A percentile compares a stretch with the other conserved stretches of the same genome.
phyloP scores from a whole-genome alignment of 768 basidiomycete genomes.

The Leccinum boreale region DNA sequence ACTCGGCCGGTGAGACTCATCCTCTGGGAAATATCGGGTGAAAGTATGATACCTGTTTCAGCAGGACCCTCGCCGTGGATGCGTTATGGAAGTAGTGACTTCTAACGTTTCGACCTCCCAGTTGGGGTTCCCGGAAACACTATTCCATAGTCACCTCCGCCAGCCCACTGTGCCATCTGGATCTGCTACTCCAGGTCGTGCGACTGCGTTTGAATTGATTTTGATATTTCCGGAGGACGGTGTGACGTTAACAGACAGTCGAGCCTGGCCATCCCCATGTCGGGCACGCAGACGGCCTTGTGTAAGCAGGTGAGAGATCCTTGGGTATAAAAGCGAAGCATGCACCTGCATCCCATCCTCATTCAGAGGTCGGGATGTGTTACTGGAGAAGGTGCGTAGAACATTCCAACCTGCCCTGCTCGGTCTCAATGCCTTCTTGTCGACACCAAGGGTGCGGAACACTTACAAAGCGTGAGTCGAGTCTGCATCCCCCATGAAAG shows the following conservation, averaged over 20 bases:
- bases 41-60: constrained; percentile 32
- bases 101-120: constrained; percentile 30
- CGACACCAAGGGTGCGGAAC: constrained; percentile 49
- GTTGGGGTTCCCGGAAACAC: constrained; percentile 24
- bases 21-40: constrained; percentile 22
- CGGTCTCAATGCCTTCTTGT: constrained; percentile 17
- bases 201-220: constrained; percentile 27
- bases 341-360: background rate
- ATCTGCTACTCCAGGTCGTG: constrained; percentile 27
- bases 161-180: constrained; percentile 12
- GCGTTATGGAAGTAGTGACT: constrained; percentile 26
- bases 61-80: constrained; percentile 27
- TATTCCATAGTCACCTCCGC: constrained; percentile 10
- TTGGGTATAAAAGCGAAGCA: constrained; percentile 28
- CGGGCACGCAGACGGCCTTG: constrained; percentile 18
- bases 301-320: constrained; percentile 30
- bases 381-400: constrained; percentile 54
- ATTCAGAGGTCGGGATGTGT: constrained; percentile 43
- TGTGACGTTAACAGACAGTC: constrained; percentile 29
- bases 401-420: background rate
- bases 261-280: constrained; percentile 25
- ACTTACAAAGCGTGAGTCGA: constrained; percentile 46
- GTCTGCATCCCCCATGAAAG: background rate
- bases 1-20: constrained; percentile 17
- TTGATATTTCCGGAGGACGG: constrained; percentile 18